Base-by-base conservation (phyloP, 1,139 yeast genomes). In the Taiozyma sp. region DNA sequence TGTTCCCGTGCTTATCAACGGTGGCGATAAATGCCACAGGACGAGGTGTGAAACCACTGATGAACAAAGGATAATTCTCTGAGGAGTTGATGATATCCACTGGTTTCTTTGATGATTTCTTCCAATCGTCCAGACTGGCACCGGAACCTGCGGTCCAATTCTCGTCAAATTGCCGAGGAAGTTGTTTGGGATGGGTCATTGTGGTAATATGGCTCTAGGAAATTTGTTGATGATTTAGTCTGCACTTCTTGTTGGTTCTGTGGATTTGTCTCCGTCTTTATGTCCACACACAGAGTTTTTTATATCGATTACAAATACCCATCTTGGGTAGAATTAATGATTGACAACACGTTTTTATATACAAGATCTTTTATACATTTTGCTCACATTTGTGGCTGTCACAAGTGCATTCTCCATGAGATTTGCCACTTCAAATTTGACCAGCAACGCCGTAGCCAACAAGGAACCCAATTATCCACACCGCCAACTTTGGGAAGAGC, bases 21-120 rank as follows among this genome's bases (percentile, higher is more conserved):
- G 84, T 73, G 7, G 84, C 73, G 7, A 81, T 66, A 54, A 82
- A 78, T 5, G 81, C 87, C 60, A 82, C 69, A 7, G 87, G 87
- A 54, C 87, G 70, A 4, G 87, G 87, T 2, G 72, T 70, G 30
- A 81, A 63, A 3, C 78, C 83, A 19, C 80, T 70, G 41, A 72
- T 72, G 44, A 81, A 67, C 41, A 78, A 65, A 53, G 70, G 73
- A 65, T 82, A 82, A 63, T 81, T 80, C 51, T 55, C 84, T 67
- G 19, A 12, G 9, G 41, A 38, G 4, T 23, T 38, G 14, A 38
- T 5, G 8, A 40, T 71, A 1, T 70, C 72, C 1, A 86, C 85
- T 58, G 80, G 83, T 47, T 79, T 48, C 58, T 80, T 81, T 53
- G 71, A 65, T 59, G 75, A 71, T 6, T 64, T 56, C 49, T 67